Evolutionary conservation across 768 basidiomycete species (phyloP).

Genomic region (Sporobolomyces roseus): DNA sequence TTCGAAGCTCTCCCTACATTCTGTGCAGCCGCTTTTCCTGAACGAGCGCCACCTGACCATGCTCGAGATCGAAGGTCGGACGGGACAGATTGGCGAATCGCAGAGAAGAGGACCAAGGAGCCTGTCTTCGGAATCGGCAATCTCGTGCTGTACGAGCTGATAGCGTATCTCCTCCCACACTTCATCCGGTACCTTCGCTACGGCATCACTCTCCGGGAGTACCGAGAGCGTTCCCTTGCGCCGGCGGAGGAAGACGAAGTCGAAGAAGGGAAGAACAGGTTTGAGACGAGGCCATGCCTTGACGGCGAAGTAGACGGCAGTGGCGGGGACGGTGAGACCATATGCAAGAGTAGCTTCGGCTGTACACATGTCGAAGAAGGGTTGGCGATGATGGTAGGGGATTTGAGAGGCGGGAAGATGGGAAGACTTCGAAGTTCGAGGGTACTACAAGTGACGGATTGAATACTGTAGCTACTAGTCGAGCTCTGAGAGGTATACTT

Average conservation of each 20-base stretch:
- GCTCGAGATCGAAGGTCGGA: background rate
- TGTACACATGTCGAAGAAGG: background rate
- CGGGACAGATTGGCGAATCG: background rate
- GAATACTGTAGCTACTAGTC: no score
- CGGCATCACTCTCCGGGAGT: background rate
- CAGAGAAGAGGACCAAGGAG: background rate
- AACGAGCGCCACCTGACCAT: background rate
- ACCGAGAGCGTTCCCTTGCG: background rate
- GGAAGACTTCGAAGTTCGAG: no score
- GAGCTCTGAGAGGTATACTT: no score
- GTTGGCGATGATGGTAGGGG: no score
- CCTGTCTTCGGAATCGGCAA: background rate
- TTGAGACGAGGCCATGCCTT: background rate
- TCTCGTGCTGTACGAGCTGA: background rate
- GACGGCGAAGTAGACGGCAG: background rate
- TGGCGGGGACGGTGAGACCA: background rate
- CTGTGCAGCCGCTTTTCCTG: background rate
- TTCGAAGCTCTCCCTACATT: no score
- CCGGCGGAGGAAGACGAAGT: slow-evolving; percentile 7
- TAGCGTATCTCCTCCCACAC: background rate
- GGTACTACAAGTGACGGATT: no score
- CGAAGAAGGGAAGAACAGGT: background rate
- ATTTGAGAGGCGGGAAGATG: no score
- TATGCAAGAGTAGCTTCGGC: background rate
- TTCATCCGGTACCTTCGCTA: background rate